Base-by-base conservation (phyloP, 2,329 filamentous ascomycete species). In the Cytospora chrysosperma region DNA sequence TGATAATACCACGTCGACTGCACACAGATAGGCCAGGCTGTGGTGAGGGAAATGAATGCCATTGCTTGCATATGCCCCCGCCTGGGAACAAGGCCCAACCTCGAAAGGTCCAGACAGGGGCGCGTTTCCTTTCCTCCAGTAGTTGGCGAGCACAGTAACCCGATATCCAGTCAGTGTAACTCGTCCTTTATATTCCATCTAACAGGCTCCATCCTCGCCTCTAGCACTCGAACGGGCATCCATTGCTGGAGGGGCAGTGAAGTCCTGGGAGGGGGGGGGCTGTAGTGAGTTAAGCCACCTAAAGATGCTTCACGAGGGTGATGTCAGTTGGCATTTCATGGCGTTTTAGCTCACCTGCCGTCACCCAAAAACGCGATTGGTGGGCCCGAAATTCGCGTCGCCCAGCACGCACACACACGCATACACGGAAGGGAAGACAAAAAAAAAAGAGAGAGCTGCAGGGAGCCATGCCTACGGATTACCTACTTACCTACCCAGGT, bases 341-440 rank as follows among this genome's bases (percentile, higher is more conserved):
- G 56, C 15, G n/a, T 54, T 34, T 32, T 47, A 52, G 52, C 34
- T 27, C 8, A 13, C 12, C 28, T 43, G 54, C 53, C n/a, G 59
- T 28, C 47, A 54, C 43, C 62, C 62, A 43, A 64, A 64, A 64
- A 64, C 62, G 62, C 62, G 62, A 34, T 64, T 54, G 54, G 56
- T 40, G 56, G 54, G 43, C 58, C 50, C n/a, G 28, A 51, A 27
- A 54, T 26, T 51, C 37, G 37, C 58, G 53, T 37, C 50, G 34
- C 57, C 57, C 7, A 59, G 26, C 24, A 53, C n/a, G n/a, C n/a
- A n/a, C n/a, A n/a, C n/a, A n/a, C n/a, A n/a, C n/a, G n/a, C n/a
- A n/a, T n/a, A n/a, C n/a, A n/a, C n/a, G n/a, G n/a, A n/a, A n/a
- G n/a, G n/a, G n/a, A n/a, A n/a, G n/a, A n/a, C n/a, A n/a, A n/a